Percentiles rank a stretch among this genome's conserved stretches.
phyloP scores from a whole-genome alignment of 352 stramenopile genomes.

The Phytophthora foliorum region DNA sequence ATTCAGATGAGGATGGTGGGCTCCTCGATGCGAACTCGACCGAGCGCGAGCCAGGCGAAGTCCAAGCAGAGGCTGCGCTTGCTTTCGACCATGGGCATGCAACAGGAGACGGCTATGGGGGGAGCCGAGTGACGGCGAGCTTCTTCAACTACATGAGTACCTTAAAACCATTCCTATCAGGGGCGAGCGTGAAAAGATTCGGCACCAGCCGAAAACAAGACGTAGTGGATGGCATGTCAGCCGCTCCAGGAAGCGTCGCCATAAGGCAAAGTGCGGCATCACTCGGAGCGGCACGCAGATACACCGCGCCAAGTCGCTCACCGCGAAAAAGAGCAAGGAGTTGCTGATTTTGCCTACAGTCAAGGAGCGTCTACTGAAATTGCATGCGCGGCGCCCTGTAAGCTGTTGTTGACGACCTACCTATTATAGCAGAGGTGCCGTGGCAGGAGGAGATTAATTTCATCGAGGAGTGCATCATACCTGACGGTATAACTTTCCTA shows the following conservation, averaged over 20 bases:
- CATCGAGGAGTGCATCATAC: not conserved
- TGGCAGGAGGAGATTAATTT: not conserved
- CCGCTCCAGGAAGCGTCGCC: not conserved
- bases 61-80: not conserved
- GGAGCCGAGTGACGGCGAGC: not conserved
- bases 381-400: not conserved
- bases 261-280: not conserved
- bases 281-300: not conserved
- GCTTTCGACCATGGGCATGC: not conserved
- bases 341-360: not conserved
- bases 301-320: not conserved
- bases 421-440: not conserved
- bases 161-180: not conserved
- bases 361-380: not conserved
- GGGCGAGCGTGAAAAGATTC: not conserved
- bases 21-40: too few relatives aligned
- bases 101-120: not conserved
- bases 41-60: too few relatives aligned
- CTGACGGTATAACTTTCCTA: not conserved
- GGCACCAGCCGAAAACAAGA: slow-evolving; percentile 2
- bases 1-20: too few relatives aligned
- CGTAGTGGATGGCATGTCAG: not conserved
- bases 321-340: not conserved
- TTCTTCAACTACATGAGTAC: not conserved
- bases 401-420: not conserved